Evolutionary conservation across 2,329 filamentous ascomycete genomes (phyloP), one percentile per base, ranked within the genome.

Genomic region (Fusarium caatingaense): DNA sequence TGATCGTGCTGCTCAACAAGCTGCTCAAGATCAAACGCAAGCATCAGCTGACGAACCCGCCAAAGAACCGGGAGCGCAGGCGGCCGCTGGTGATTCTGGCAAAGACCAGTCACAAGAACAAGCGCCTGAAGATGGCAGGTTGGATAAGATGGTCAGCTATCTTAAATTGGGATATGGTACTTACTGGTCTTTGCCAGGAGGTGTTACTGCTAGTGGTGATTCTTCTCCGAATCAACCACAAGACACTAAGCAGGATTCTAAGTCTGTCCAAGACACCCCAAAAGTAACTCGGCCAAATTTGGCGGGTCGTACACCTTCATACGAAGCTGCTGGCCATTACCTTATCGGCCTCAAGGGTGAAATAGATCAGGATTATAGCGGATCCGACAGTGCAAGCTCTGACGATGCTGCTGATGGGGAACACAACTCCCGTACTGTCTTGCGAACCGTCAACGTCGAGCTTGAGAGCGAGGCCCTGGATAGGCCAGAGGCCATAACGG

Each of bases 391-490:
- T 62, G 66, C 50, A 6, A 76, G 75, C 11, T 75, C 76, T 5
- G 79, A 81, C 6, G 78, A 80, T 15, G 68, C 66, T 6, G 69
- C 76, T 4, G 66, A 76, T 5, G 59, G 68, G 21, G 80, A 82
- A 40, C 69, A 82, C 56, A 85, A 88, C 66, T 83, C 86, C 2
- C 85, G 90, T 30, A 90, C 87, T 12, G 78, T 89, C 15, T 79
- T 93, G 5, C 86, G 91, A 49, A 92, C 91, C 1, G 71, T 94
- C 25, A 87, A 91, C 23, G 85, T 93, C 25, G 89, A 93, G 74
- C 79, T 92, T 21, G 84, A 88, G 53, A 77, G 79, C 11, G 78
- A 79, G 59, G 77, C 76, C 20, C 67, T 75, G 27, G 77, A 80
- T 21, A 81, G 77, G n/a, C 76, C 80, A 7, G 84, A 86, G 69